Evolutionary conservation across 2,329 filamentous ascomycete species (phyloP).

Genomic region (Apiospora marii): DNA sequence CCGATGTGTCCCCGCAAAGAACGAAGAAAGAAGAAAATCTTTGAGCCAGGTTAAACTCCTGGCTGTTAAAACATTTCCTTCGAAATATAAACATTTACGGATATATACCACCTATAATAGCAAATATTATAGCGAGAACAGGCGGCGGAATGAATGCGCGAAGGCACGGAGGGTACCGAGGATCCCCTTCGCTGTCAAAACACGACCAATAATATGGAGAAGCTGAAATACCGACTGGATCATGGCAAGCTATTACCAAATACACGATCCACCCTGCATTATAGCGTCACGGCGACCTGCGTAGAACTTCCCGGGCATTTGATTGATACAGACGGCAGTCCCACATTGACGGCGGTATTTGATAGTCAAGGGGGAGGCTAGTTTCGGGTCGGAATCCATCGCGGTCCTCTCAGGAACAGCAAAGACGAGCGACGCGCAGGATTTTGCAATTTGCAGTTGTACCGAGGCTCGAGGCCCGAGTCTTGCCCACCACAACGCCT

Average conservation of each 20-base stretch:
- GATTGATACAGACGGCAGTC: neutral
- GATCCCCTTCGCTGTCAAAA: neutral
- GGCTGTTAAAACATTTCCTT: too few species aligned
- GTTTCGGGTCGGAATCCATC: neutral
- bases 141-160: neutral
- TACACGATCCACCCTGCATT: neutral
- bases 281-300: neutral
- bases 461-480: neutral
- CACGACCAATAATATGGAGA: neutral
- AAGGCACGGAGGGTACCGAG: neutral
- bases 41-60: too few species aligned
- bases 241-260: neutral
- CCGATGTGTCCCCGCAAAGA: too few species aligned
- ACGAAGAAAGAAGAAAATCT: too few species aligned
- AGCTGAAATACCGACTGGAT: neutral
- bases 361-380: neutral
- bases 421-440: neutral
- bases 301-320: neutral
- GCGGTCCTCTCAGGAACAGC: neutral
- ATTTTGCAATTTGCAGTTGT: neutral
- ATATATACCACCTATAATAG: too few species aligned
- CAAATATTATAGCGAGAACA: neutral
- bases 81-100: too few species aligned
- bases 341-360: neutral
- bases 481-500: constrained; percentile 4